Percentiles rank a stretch among this genome's conserved stretches.
phyloP scores from a whole-genome alignment of 2,329 filamentous ascomycete genomes.

The Mariannaea elegans region DNA sequence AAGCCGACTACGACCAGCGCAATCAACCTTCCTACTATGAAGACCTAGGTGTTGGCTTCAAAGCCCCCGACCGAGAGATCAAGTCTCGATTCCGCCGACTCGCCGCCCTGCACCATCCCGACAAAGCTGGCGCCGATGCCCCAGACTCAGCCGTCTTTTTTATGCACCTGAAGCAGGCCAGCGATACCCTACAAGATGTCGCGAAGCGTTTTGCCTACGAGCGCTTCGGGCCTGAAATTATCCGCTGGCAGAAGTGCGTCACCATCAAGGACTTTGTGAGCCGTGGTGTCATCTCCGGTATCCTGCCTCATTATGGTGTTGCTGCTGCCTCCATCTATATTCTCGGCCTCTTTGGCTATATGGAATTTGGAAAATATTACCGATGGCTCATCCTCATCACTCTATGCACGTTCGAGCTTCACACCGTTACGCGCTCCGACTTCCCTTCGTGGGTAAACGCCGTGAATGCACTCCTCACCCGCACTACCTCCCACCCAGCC shows the following conservation, averaged over 20 bases:
- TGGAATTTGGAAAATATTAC: conserved; percentile 73
- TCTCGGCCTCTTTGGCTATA: conserved; percentile 71
- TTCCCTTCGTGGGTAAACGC: conserved; percentile 57
- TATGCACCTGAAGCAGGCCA: conserved; percentile 82
- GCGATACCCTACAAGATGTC: conserved; percentile 83
- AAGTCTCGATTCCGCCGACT: conserved; percentile 87
- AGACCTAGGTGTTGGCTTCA: conserved; percentile 74
- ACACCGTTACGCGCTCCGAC: conserved; percentile 63
- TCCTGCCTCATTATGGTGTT: conserved; percentile 68
- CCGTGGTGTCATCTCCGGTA: conserved; percentile 66
- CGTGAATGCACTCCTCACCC: conserved; percentile 55
- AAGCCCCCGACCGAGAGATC: conserved; percentile 77
- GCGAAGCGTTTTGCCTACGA: conserved; percentile 88
- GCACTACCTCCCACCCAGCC: conserved; percentile 59
- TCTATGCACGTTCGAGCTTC: conserved; percentile 65
- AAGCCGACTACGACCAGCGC: conserved; percentile 84
- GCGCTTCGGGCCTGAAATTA: conserved; percentile 79
- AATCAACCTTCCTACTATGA: conserved; percentile 80
- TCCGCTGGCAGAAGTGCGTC: conserved; percentile 71
- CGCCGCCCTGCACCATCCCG: conserved; percentile 78
- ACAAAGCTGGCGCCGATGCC: conserved; percentile 69
- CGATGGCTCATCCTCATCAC: conserved; percentile 66
- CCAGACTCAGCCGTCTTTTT: conserved; percentile 63
- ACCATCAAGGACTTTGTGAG: conserved; percentile 78
- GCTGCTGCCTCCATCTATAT: conserved; percentile 67